Evolutionary conservation across 495 filamentous ascomycete species (phyloP).

Genomic region (Venustampulla echinocandica): DNA sequence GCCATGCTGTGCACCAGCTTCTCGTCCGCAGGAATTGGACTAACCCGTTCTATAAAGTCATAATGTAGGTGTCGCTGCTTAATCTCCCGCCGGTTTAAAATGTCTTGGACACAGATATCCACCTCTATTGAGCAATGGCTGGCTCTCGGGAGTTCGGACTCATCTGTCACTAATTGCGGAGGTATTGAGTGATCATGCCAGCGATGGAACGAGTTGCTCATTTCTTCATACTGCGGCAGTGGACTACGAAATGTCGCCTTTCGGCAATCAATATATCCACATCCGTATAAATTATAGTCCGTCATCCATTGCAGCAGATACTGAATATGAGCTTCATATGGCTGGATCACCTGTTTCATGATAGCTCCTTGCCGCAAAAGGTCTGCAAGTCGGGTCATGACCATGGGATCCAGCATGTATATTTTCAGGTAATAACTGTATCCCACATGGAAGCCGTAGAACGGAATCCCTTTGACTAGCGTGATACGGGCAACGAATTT

Average conservation of each 20-base stretch:
- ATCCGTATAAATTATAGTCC: conserved; percentile 94
- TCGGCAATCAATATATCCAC: conserved; percentile 67
- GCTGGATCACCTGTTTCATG: conserved; percentile 74
- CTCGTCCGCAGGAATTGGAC: conserved; percentile 53
- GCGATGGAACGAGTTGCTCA: conserved; percentile 46
- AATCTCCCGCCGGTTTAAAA: conserved; percentile 71
- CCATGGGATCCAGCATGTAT: conserved; percentile 76
- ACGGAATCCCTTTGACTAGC: conserved; percentile 86
- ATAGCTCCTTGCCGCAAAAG: conserved; percentile 79
- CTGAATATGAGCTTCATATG: conserved; percentile 87
- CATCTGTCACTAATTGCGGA: conserved; percentile 44
- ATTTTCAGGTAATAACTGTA: conserved; percentile 90
- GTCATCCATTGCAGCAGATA: conserved; percentile 95
- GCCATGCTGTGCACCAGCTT: conserved; percentile 91
- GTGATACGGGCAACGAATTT: conserved; percentile 83
- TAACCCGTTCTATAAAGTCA: conserved; percentile 72
- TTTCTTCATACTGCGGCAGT: conserved; percentile 57
- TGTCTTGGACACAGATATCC: conserved; percentile 82
- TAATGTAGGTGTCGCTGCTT: conserved; percentile 70
- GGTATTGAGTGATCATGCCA: conserved; percentile 70
- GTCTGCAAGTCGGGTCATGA: conserved; percentile 76
- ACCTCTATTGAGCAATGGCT: conserved; percentile 85
- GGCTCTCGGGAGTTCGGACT: conserved; percentile 56
- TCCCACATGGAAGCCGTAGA: conserved; percentile 90
- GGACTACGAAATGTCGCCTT: conserved; percentile 58